Percentiles rank a stretch among this genome's conserved stretches.
Evolutionary conservation across 495 filamentous ascomycete species (phyloP).

Genomic region (Aspergillus carlsbadensis): DNA sequence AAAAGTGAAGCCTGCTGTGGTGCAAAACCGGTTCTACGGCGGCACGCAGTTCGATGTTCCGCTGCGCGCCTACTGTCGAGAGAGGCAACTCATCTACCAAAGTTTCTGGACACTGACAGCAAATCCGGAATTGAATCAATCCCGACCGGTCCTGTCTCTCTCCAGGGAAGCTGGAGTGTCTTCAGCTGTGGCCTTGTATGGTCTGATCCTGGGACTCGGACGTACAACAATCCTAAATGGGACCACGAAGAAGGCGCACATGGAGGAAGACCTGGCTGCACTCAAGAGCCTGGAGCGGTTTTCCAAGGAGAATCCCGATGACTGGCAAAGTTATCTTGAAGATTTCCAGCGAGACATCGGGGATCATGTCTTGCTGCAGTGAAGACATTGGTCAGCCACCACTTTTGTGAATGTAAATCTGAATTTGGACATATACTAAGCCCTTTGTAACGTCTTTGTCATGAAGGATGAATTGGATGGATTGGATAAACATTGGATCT

Average conservation of each 20-base stretch:
- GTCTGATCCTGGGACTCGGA: slow-evolving; percentile 60
- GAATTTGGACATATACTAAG: neutral
- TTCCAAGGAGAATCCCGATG: slow-evolving; percentile 35
- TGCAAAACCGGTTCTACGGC: slow-evolving; percentile 74
- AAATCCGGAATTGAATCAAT: slow-evolving; percentile 59
- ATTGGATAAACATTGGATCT: neutral
- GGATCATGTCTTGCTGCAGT: slow-evolving; percentile 29
- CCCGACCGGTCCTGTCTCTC: slow-evolving; percentile 50
- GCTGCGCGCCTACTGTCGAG: slow-evolving; percentile 61
- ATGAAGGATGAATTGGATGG: slow-evolving; percentile 6
- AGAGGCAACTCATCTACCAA: slow-evolving; percentile 64
- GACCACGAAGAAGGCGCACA: slow-evolving; percentile 60
- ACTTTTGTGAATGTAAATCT: neutral
- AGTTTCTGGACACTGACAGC: slow-evolving; percentile 79
- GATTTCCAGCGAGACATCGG: slow-evolving; percentile 50
- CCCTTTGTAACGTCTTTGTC: neutral
- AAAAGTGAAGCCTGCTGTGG: slow-evolving; percentile 56
- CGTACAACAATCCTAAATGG: slow-evolving; percentile 66
- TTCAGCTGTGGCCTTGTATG: slow-evolving; percentile 62
- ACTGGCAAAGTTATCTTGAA: slow-evolving; percentile 45
- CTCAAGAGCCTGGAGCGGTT: slow-evolving; percentile 50
- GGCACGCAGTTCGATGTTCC: slow-evolving; percentile 59
- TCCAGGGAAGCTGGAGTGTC: slow-evolving; percentile 44
- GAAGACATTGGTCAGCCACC: neutral
- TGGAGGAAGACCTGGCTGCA: slow-evolving; percentile 64